Evolutionary conservation across 2,329 filamentous ascomycete species (phyloP), one percentile per base, ranked within the genome.

Genomic region (Cladophialophora chaetospira): DNA sequence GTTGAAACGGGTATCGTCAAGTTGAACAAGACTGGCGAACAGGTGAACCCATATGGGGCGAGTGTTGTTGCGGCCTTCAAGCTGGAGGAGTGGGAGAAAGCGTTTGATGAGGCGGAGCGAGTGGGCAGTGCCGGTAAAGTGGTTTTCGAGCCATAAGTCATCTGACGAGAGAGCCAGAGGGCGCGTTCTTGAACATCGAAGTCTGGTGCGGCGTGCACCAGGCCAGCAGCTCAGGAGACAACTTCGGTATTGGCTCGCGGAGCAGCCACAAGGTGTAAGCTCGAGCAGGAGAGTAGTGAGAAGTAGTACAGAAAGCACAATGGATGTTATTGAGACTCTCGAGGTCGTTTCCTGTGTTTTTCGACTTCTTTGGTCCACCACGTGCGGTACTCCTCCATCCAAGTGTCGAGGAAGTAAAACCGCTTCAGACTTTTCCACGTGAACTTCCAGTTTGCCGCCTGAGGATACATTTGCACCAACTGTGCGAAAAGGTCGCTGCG

Each of bases 1-100:
- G 46, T 67, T 13, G 59, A 66, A 28, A 43, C 13, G 2, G 64
- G 63, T 10, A 15, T 64, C 9, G 28, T 67, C 46, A 57, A 52
- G 45, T 33, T 63, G 48, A n/a, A 60, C 35, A 33, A 38, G 23
- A 11, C 46, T 1, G 42, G 23, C 6, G 42, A 36, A 13, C 13
- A 13, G 19, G 35, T 43, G 21, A 38, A 53, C 17, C 53, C 53
- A 11, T 43, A 35, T 8, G 53, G 57, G 4, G 31, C 36, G 13
- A 23, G 26, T 15, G 46, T 49, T 15, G 28, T 17, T n/a, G 45
- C 42, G 26, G 52, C 28, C 29, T 60, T 42, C 48, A 47, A 31
- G 23, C 23, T 60, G 48, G 57, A 60, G 15, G 48, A 60, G n/a
- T 60, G 57, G 57, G 43, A 55, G 28, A 33, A 49, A 43, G 57